Percentiles rank a stretch among this genome's conserved stretches.
Conservation (phyloP, 2,329 filamentous ascomycete genomes). For the Plenodomus lindquistii region DNA sequence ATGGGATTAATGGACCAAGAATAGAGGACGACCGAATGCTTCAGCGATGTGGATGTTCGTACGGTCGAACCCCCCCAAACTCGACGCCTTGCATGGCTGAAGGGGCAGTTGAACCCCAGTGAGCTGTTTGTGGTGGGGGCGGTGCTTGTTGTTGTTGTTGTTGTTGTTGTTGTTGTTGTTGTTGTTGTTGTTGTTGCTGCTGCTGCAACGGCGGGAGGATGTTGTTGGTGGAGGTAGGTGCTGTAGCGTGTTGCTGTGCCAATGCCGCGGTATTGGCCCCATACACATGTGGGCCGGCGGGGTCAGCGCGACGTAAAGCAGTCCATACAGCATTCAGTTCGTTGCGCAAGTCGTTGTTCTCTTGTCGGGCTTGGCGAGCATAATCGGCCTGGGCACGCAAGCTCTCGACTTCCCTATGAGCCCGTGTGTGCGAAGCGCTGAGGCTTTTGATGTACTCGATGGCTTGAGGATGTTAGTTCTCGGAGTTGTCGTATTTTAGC, state of each 20-base stretch:
- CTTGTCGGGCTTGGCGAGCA: slow-evolving; percentile 49
- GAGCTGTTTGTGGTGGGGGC: slow-evolving; percentile 37
- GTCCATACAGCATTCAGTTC: slow-evolving; percentile 53
- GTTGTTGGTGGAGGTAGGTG: slow-evolving; percentile 32
- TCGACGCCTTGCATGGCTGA: slow-evolving; percentile 56
- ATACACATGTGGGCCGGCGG: slow-evolving; percentile 52
- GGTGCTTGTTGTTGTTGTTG: slow-evolving; percentile 15
- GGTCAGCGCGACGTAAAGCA: slow-evolving; percentile 52
- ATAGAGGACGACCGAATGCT: neutral
- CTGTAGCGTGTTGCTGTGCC: slow-evolving; percentile 43
- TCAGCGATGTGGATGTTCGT: slow-evolving; percentile 24
- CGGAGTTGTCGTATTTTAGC: neutral
- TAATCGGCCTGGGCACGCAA: slow-evolving; percentile 51
- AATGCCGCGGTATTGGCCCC: slow-evolving; percentile 51
- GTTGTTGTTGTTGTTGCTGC: slow-evolving; percentile 33
- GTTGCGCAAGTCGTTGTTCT: slow-evolving; percentile 52
- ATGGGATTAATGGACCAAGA: neutral
- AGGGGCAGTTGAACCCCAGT: slow-evolving; percentile 38
- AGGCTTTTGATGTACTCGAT: slow-evolving; percentile 54
- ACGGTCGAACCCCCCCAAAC: slow-evolving; percentile 45
- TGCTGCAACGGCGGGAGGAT: slow-evolving; percentile 47
- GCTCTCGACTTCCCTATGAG: slow-evolving; percentile 45
- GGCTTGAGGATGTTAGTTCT: slow-evolving; percentile 39
- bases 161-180: slow-evolving; percentile 24
- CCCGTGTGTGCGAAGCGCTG: slow-evolving; percentile 45